phyloP scores from a whole-genome alignment of 2,329 filamentous ascomycete species.

The Botryotinia convoluta region DNA sequence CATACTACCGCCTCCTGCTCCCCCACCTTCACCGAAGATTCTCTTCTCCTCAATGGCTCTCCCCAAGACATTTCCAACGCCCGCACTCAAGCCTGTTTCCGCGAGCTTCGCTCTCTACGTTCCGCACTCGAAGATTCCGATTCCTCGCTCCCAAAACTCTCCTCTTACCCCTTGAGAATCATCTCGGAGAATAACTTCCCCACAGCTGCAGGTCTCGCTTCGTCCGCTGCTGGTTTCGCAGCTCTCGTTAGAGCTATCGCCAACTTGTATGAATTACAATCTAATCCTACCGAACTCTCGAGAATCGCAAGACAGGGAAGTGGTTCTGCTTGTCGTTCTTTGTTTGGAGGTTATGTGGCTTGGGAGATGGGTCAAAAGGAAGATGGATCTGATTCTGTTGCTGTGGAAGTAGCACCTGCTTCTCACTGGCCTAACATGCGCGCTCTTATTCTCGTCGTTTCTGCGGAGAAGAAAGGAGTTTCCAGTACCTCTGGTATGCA shows the following conservation, averaged over 20 bases:
- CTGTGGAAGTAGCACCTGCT: conserved; percentile 83
- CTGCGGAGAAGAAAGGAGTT: conserved; percentile 93
- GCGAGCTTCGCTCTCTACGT: conserved; percentile 76
- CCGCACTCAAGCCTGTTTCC: conserved; percentile 91
- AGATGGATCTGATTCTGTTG: conserved; percentile 84
- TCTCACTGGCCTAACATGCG: conserved; percentile 95
- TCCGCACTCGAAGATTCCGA: conserved; percentile 70
- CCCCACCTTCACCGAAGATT: conserved; percentile 62
- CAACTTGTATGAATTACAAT: conserved; percentile 82
- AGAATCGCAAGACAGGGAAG: conserved; percentile 90
- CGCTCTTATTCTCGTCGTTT: conserved; percentile 85
- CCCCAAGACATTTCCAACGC: conserved; percentile 81
- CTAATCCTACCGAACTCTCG: conserved; percentile 78
- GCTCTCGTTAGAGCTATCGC: conserved; percentile 81
- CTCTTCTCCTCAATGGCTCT: conserved; percentile 79
- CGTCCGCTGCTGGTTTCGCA: conserved; percentile 67
- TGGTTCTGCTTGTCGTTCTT: conserved; percentile 86
- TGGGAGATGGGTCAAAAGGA: conserved; percentile 77
- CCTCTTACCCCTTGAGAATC: conserved; percentile 72
- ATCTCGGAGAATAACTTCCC: conserved; percentile 99
- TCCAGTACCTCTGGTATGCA: conserved; percentile 95
- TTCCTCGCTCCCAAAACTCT: conserved; percentile 76
- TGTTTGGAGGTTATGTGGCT: conserved; percentile 94
- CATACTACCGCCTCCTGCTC: conserved; percentile 95
- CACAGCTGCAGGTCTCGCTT: conserved; percentile 85